These are phyloP conservation scores for Nannochloropsis salina DNA, from an alignment of 108 stramenopile genomes.

Conservation along the genomic window DNA sequence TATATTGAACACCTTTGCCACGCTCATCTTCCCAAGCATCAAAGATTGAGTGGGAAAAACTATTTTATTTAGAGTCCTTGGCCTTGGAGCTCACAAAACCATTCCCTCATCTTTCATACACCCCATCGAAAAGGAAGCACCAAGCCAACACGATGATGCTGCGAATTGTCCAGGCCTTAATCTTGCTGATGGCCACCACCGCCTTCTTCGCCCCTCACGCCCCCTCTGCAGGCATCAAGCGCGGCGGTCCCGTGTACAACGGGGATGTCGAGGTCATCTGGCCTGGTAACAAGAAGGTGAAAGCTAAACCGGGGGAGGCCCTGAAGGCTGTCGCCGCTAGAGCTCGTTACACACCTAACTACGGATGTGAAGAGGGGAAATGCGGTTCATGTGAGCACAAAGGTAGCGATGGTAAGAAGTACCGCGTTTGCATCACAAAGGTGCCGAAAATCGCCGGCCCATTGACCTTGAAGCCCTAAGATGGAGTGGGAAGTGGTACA, in stretches of 20 bases:
- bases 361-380: constrained; percentile 56
- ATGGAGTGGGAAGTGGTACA: background rate
- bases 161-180: background rate
- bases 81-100: too few relatives aligned
- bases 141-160: background rate
- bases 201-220: constrained; percentile 2
- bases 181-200: background rate
- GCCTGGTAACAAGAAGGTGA: constrained; percentile 51
- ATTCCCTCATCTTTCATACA: too few relatives aligned
- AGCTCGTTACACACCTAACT: constrained; percentile 45
- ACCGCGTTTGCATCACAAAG: constrained; percentile 46
- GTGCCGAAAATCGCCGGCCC: constrained; percentile 39
- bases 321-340: constrained; percentile 45
- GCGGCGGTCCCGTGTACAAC: background rate
- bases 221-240: background rate
- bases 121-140: background rate
- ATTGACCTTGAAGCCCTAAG: constrained; percentile 26
- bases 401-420: constrained; percentile 42
- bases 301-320: constrained; percentile 38
- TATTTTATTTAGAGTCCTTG: too few relatives aligned
- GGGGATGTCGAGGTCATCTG: constrained; percentile 42
- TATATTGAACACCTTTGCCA: too few relatives aligned
- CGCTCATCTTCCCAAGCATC: too few relatives aligned
- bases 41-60: too few relatives aligned
- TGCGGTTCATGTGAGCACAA: constrained; percentile 55